phyloP scores from a whole-genome alignment of 352 stramenopile genomes.

The Blastocystis sp. region DNA sequence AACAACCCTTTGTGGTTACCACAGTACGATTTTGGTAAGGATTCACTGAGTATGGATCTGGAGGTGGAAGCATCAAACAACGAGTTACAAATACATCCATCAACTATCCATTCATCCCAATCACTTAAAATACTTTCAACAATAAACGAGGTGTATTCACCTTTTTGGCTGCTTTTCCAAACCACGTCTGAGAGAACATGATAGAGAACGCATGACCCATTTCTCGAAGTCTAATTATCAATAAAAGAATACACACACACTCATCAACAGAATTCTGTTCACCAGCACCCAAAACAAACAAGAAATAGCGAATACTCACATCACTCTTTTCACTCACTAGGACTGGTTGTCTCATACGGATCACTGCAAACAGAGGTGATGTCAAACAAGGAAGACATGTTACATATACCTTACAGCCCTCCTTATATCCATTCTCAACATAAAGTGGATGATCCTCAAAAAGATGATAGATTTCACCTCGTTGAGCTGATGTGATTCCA shows the following conservation, averaged over 20 bases:
- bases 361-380: not conserved
- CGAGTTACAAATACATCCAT: slow-evolving; percentile 35
- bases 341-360: slow-evolving; percentile 26
- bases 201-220: slow-evolving; percentile 53
- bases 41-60: not conserved
- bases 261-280: not conserved
- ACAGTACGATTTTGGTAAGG: not conserved
- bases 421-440: not conserved
- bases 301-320: slow-evolving; percentile 19
- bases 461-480: not conserved
- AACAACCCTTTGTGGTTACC: not conserved
- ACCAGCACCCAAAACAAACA: slow-evolving; percentile 22
- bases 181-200: slow-evolving; percentile 56
- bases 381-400: not conserved
- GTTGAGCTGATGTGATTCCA: not conserved
- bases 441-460: not conserved
- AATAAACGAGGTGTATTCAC: not conserved
- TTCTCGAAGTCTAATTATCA: slow-evolving; percentile 42
- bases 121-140: not conserved
- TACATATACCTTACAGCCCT: slow-evolving; percentile 28
- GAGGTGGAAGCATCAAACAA: slow-evolving; percentile 31
- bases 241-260: not conserved
- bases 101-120: not conserved
- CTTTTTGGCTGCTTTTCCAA: slow-evolving; percentile 46
- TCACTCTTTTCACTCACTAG: not conserved